Evolutionary conservation across 31 red algal genomes (phyloP).

Genomic region (Odonthalia washingtoniensis): DNA sequence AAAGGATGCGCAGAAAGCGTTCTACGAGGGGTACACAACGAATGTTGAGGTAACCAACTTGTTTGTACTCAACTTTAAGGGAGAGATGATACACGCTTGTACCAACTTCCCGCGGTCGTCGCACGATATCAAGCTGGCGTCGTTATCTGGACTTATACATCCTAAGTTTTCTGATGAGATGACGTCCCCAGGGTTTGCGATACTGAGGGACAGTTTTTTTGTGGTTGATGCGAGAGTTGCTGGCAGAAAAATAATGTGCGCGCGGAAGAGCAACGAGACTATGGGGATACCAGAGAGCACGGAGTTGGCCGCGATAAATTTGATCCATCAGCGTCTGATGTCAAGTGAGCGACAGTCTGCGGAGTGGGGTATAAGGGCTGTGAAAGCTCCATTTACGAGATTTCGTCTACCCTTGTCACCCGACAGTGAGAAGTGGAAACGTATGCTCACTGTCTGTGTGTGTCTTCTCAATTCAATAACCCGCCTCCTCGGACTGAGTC

Average conservation of each 20-base stretch:
- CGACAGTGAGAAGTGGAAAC: neutral
- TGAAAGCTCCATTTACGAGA: slow-evolving; percentile 30
- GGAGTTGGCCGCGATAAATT: slow-evolving; percentile 13
- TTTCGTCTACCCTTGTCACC: neutral
- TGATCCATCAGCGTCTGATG: slow-evolving; percentile 18
- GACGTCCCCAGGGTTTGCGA: slow-evolving; percentile 45
- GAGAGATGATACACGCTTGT: slow-evolving; percentile 27
- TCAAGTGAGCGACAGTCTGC: slow-evolving; percentile 39
- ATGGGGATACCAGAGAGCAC: neutral
- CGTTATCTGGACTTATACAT: slow-evolving; percentile 12
- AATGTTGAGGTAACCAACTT: no score
- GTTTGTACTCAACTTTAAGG: slow-evolving; percentile 34
- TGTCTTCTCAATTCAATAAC: neutral
- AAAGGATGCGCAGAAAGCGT: slow-evolving; percentile 20
- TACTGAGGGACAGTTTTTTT: slow-evolving; percentile 43
- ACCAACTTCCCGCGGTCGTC: slow-evolving; percentile 28
- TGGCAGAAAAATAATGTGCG: slow-evolving; percentile 22
- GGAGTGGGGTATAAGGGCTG: no score
- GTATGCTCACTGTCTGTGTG: neutral
- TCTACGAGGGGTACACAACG: no score
- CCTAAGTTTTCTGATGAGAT: slow-evolving; percentile 23
- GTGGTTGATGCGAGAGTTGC: neutral
- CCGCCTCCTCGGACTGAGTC: neutral
- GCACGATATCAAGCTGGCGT: slow-evolving; percentile 42
- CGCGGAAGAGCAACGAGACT: slow-evolving; percentile 29